These are phyloP conservation scores for Davidsoniella neocaledoniae DNA, from an alignment of 2,329 filamentous ascomycete species.

Conservation along the genomic window DNA sequence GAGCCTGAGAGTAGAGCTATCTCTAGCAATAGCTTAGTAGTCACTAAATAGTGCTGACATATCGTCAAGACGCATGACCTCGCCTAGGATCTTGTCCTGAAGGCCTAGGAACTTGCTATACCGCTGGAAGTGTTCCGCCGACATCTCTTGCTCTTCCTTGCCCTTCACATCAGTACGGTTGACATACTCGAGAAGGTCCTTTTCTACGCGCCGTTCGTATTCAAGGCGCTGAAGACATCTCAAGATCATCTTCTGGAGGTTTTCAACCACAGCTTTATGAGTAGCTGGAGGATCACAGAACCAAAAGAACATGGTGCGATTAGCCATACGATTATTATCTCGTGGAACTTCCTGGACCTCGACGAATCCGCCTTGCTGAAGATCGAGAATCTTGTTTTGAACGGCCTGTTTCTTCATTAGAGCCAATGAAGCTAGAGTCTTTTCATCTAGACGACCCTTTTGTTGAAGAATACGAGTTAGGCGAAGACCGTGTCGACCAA, in stretches of 20 bases:
- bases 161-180: conserved; percentile 75
- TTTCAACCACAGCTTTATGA: conserved; percentile 53
- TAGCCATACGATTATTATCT: conserved; percentile 65
- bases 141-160: conserved; percentile 65
- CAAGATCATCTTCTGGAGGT: conserved; percentile 79
- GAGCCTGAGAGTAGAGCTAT: too few relatives aligned
- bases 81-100: conserved; percentile 57
- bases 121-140: conserved; percentile 51
- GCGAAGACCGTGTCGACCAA: conserved; percentile 60
- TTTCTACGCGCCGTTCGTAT: conserved; percentile 55
- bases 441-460: conserved; percentile 90
- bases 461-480: conserved; percentile 72
- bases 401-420: conserved; percentile 77
- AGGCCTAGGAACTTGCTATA: conserved; percentile 43
- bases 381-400: conserved; percentile 64
- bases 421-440: conserved; percentile 62
- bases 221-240: conserved; percentile 66
- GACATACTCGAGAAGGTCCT: conserved; percentile 61
- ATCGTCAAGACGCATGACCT: conserved; percentile 69
- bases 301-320: conserved; percentile 79
- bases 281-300: conserved; percentile 69
- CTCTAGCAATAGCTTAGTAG: conserved; percentile 29
- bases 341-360: conserved; percentile 90
- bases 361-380: conserved; percentile 74
- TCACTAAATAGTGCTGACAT: conserved; percentile 71